Percentiles rank a stretch among this genome's conserved stretches.
Evolutionary conservation across 306 rosid genomes (phyloP).

Genomic region (Corylus heterophylla): DNA sequence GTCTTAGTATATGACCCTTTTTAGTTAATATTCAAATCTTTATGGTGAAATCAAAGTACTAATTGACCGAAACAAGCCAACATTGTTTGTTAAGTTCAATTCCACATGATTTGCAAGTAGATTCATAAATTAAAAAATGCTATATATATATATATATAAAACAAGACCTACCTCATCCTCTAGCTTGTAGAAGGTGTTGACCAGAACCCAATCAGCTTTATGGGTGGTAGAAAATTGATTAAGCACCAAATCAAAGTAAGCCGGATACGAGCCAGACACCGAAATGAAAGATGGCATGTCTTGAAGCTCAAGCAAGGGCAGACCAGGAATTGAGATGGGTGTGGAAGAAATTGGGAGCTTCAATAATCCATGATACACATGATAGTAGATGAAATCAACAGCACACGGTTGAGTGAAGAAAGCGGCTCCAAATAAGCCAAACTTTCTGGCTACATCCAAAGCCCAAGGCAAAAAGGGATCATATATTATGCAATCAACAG

Average conservation of each 20-base stretch:
- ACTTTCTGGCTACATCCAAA: slow-evolving; percentile 52
- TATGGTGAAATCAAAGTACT: no score
- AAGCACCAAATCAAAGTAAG: slow-evolving; percentile 48
- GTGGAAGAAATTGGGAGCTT: slow-evolving; percentile 35
- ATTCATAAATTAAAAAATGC: no score
- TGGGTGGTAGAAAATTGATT: slow-evolving; percentile 49
- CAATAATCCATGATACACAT: slow-evolving; percentile 38
- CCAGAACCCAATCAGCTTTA: slow-evolving; percentile 53
- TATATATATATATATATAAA: neutral
- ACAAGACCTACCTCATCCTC: slow-evolving; percentile 46
- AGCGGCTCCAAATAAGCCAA: slow-evolving; percentile 43
- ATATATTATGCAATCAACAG: slow-evolving; percentile 48
- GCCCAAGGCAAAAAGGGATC: slow-evolving; percentile 57
- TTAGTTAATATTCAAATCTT: no score
- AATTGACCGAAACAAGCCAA: no score
- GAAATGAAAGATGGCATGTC: slow-evolving; percentile 57
- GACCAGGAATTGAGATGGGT: slow-evolving; percentile 39
- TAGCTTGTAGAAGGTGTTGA: slow-evolving; percentile 59
- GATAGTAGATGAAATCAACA: slow-evolving; percentile 42
- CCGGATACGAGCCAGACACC: slow-evolving; percentile 43
- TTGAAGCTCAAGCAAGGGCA: slow-evolving; percentile 43
- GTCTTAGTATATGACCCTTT: no score
- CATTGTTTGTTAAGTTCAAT: no score
- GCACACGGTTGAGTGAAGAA: slow-evolving; percentile 63
- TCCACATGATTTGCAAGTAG: no score